These are phyloP conservation scores for Hyaloraphidium curvatum DNA, from an alignment of 192 early-diverging fungal genomes.

Conservation along the genomic window DNA sequence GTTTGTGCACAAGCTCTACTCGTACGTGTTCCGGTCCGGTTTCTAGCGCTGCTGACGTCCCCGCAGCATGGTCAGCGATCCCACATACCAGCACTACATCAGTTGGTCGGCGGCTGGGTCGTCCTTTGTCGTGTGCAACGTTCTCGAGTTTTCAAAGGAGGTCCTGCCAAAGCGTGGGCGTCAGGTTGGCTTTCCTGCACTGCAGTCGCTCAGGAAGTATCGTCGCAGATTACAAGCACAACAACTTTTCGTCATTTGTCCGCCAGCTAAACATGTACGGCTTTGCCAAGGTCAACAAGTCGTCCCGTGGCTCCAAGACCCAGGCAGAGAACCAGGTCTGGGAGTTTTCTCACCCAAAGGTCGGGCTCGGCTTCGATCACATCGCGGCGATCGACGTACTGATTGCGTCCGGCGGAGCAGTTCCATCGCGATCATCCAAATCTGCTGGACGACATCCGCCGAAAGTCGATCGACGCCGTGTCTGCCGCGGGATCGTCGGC, in stretches of 20 bases:
- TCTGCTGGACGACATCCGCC: conserved; percentile 74
- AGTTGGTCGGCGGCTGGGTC: conserved; percentile 74
- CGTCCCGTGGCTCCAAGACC: conserved; percentile 61
- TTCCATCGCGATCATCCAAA: conserved; percentile 57
- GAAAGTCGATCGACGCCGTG: conserved; percentile 77
- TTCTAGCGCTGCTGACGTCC: background rate
- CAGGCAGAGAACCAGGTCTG: conserved; percentile 79
- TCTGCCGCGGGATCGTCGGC: conserved; percentile 47
- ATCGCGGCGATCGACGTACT: too few relatives aligned
- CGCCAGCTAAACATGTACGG: conserved; percentile 91
- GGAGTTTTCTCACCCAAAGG: conserved; percentile 75
- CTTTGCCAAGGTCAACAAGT: conserved; percentile 91
- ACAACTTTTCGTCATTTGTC: conserved; percentile 78
- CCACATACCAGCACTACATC: conserved; percentile 69
- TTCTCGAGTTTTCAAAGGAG: conserved; percentile 74
- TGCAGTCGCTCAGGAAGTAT: too few relatives aligned
- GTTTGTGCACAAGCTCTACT: conserved; percentile 43
- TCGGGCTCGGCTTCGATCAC: too few relatives aligned
- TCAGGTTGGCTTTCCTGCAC: too few relatives aligned
- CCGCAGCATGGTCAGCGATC: conserved; percentile 58
- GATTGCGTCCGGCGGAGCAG: too few relatives aligned
- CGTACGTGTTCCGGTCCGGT: background rate
- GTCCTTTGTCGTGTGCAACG: conserved; percentile 78
- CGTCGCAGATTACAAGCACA: conserved; percentile 68
- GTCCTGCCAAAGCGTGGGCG: conserved; percentile 59